Percentiles rank a stretch among this genome's conserved stretches.
phyloP scores from a whole-genome alignment of 352 stramenopile species.

The Albugo candida region DNA sequence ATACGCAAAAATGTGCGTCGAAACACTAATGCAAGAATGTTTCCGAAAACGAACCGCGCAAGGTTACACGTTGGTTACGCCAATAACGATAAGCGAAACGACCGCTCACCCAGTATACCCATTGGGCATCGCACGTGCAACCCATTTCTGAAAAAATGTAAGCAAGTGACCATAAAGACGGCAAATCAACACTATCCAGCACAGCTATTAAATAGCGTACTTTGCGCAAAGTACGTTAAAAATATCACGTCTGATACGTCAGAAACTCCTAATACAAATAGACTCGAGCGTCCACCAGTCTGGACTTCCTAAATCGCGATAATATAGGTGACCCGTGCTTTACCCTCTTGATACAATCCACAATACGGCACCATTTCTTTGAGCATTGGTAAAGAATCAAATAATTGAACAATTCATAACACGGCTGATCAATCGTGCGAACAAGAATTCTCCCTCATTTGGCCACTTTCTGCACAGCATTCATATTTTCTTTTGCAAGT shows the following conservation, averaged over 20 bases:
- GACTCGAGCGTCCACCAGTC: slow-evolving; percentile 49
- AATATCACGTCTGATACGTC: slow-evolving; percentile 15
- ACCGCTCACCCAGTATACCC: slow-evolving; percentile 15
- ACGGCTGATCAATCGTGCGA: slow-evolving; percentile 86
- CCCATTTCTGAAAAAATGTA: slow-evolving; percentile 16
- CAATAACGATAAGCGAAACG: slow-evolving; percentile 13
- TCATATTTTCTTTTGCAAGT: slow-evolving; percentile 69
- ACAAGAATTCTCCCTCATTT: slow-evolving; percentile 52
- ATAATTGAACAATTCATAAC: slow-evolving; percentile 72
- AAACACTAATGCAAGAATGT: slow-evolving; percentile 57
- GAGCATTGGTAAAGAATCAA: slow-evolving; percentile 72
- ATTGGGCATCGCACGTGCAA: slow-evolving; percentile 5
- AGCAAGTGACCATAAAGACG: slow-evolving; percentile 10
- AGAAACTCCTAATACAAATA: slow-evolving; percentile 19
- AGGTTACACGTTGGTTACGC: slow-evolving; percentile 68
- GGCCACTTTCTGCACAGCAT: slow-evolving; percentile 73
- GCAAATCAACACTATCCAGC: slow-evolving; percentile 13
- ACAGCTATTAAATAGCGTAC: slow-evolving; percentile 7
- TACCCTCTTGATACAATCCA: slow-evolving; percentile 19
- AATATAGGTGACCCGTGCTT: slow-evolving; percentile 34
- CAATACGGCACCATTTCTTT: slow-evolving; percentile 32
- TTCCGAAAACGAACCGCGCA: slow-evolving; percentile 43
- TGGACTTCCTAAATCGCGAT: slow-evolving; percentile 18
- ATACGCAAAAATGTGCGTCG: slow-evolving; percentile 33
- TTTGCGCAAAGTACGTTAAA: slow-evolving; percentile 17